phyloP scores from a whole-genome alignment of 129 eudicot species.

The Scalesia atractyloides region DNA sequence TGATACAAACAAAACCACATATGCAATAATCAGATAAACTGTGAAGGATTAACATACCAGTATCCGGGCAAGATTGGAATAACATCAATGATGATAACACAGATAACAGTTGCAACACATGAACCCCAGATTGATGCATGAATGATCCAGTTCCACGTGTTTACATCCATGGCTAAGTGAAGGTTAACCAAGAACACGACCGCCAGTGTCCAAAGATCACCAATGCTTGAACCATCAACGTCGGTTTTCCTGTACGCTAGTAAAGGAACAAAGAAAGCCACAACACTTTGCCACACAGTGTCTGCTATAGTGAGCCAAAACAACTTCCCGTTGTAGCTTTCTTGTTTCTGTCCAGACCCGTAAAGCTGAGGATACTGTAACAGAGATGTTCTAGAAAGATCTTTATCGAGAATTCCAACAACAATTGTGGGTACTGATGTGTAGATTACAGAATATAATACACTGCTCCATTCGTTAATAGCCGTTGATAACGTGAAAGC shows the following conservation, averaged over 20 bases:
- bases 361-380: constrained; percentile 78
- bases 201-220: constrained; percentile 88
- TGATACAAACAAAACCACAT: neutral
- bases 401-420: constrained; percentile 87
- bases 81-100: constrained; percentile 73
- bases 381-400: constrained; percentile 63
- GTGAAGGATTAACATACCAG: constrained; percentile 56
- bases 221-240: constrained; percentile 68
- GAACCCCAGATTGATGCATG: constrained; percentile 93
- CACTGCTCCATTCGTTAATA: constrained; percentile 89
- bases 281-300: constrained; percentile 89
- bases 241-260: constrained; percentile 64
- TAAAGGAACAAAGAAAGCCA: constrained; percentile 63
- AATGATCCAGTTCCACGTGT: constrained; percentile 78
- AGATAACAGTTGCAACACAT: constrained; percentile 63
- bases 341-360: constrained; percentile 78
- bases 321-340: constrained; percentile 62
- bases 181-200: constrained; percentile 77
- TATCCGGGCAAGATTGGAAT: constrained; percentile 69
- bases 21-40: neutral
- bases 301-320: constrained; percentile 82
- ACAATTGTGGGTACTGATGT: constrained; percentile 81
- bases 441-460: constrained; percentile 78
- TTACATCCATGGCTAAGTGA: constrained; percentile 90
- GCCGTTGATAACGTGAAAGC: constrained; percentile 77